phyloP scores from a whole-genome alignment of 2,329 filamentous ascomycete genomes.

The Sporothrix euskadiensis region DNA sequence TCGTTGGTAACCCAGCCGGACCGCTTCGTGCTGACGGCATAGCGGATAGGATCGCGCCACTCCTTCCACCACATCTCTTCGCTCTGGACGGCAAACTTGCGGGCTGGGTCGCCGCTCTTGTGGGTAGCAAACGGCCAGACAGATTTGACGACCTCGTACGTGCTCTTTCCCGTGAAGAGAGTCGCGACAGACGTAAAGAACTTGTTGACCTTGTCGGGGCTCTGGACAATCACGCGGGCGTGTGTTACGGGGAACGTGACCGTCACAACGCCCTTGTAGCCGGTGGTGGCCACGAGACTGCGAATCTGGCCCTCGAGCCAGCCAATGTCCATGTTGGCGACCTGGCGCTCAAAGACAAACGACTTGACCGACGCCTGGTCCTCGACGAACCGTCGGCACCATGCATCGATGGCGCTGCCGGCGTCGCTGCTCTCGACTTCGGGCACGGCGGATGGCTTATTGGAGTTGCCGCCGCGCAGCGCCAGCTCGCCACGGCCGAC shows the following conservation, averaged over 20 bases:
- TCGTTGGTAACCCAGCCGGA: constrained; percentile 54
- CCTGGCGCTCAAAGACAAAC: constrained; percentile 54
- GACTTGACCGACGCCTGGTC: constrained; percentile 49
- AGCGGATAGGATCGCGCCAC: constrained; percentile 50
- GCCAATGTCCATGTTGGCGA: constrained; percentile 56
- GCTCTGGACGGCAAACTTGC: constrained; percentile 53
- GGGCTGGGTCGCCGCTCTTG: constrained; percentile 47
- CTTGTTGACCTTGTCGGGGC: constrained; percentile 54
- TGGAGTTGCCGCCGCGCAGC: constrained; percentile 47
- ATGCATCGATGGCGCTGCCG: constrained; percentile 49
- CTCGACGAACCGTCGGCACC: constrained; percentile 51
- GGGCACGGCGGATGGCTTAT: constrained; percentile 46
- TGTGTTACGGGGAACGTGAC: constrained; percentile 55
- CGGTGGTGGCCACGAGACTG: constrained; percentile 51
- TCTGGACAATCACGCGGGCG: constrained; percentile 51
- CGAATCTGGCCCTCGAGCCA: constrained; percentile 58
- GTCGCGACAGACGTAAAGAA: constrained; percentile 56
- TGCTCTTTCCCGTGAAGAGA: constrained; percentile 54
- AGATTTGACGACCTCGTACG: constrained; percentile 57
- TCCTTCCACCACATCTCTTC: constrained; percentile 59
- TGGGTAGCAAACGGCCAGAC: constrained; percentile 60
- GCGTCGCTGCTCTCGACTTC: constrained; percentile 48
- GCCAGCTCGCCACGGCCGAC: constrained; percentile 53
- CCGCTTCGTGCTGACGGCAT: constrained; percentile 43
- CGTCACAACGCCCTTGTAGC: constrained; percentile 52